Evolutionary conservation across 164 flowering plant genomes (phyloP), one percentile per base, ranked within the genome.

Genomic region (Tetrastigma voinierianum): DNA sequence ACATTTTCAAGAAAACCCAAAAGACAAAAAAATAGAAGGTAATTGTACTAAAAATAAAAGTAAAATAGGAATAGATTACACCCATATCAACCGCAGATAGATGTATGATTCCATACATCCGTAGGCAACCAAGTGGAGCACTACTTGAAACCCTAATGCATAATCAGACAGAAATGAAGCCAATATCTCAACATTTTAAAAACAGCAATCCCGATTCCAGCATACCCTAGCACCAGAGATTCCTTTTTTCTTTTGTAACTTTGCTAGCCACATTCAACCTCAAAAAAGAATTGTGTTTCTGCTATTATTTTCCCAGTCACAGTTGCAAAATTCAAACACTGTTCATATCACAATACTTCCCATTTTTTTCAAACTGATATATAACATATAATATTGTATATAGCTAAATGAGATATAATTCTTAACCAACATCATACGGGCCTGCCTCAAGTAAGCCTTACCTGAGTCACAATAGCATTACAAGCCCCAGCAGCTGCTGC

Each of bases 401-500:
- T 15, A 12, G n/a, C 10, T 6, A 14, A 62, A 10, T 6, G 19
- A 17, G 20, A n/a, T 17, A 53, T 47, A 23, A 10, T 18, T 56
- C 12, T 60, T 3, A 49, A 68, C 25, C 46, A 67, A 47, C 61
- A 62, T 9, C 4, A 24, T 16, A 44, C 16, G 59, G 12, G 8
- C 13, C 12, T 23, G 16, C 18, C n/a, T 1, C 16, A 12, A 23
- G 12, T 46, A 40, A 51, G 64, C 46, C 61, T 54, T 54, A 76
- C 86, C 78, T 80, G 86, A 61, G 86, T 82, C 13, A 77, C 23
- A 54, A 82, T 56, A 40, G 83, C 83, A 67, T 82, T 82, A 71
- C 83, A 82, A 55, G 82, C 86, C 61, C 86, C 86, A 51, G 86
- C 86, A 53, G 82, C 82, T 43, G 86, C 86, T 67, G 86, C 86